Conservation (phyloP, 2,329 filamentous ascomycete genomes). For the Penicillium fuscoglaucum region DNA sequence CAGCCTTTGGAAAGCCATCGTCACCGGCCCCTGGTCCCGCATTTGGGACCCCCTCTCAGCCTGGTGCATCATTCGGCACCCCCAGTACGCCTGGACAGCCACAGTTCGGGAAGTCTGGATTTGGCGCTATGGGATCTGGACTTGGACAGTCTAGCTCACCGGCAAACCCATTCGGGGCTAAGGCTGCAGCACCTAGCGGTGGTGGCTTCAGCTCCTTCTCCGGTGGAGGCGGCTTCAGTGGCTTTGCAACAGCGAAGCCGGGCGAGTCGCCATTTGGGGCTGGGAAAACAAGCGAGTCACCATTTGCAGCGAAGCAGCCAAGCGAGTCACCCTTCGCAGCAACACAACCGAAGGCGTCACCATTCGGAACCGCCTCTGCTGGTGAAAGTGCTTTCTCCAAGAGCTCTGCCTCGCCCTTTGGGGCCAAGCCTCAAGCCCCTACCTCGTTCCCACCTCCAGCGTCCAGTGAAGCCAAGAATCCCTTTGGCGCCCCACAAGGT, state of each 20-base stretch:
- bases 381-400: constrained; percentile 1
- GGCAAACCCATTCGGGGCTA: constrained; percentile 29
- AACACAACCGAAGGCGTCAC: not conserved
- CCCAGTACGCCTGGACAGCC: constrained; percentile 36
- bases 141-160: constrained; percentile 38
- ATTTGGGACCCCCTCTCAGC: constrained; percentile 39
- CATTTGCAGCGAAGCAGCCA: constrained; percentile 9
- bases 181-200: constrained; percentile 21
- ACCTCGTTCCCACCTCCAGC: constrained; percentile 34
- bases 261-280: constrained; percentile 22
- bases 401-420: constrained; percentile 35
- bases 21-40: constrained; percentile 30
- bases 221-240: constrained; percentile 24
- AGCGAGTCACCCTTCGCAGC: not conserved
- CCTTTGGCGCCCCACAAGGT: constrained; percentile 31
- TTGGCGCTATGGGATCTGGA: constrained; percentile 26
- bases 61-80: constrained; percentile 36
- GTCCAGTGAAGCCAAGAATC: constrained; percentile 27
- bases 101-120: constrained; percentile 38
- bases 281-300: constrained; percentile 16
- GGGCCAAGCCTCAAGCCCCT: constrained; percentile 23
- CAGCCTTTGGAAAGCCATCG: constrained; percentile 34
- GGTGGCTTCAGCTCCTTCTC: constrained; percentile 33
- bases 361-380: constrained; percentile 10
- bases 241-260: constrained; percentile 29